Evolutionary conservation across 192 early-diverging fungal species (phyloP), one percentile per base, ranked within the genome.

Genomic region (Geosiphon pyriformis): DNA sequence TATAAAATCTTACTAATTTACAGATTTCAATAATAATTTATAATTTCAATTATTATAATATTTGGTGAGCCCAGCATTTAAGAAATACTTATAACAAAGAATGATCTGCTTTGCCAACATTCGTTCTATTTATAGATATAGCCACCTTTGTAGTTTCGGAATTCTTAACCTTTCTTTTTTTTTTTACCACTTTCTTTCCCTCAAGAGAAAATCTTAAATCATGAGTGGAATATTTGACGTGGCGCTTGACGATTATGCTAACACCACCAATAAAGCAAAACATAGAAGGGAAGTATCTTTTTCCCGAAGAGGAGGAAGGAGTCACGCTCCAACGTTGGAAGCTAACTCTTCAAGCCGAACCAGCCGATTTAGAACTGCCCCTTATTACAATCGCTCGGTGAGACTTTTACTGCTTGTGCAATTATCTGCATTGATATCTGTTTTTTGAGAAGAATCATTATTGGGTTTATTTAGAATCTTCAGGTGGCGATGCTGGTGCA

Each of bases 301-400:
- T 20, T 27, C 52, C 29, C 63, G 63, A 20, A 31, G 63, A 18
- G 35, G 30, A 23, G 63, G 49, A 20, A 49, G 63, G 25, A 46
- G 32, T 65, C 1, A 46, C 18, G 42, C 59, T 4, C 33, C 25
- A 34, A 47, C 22, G 10, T 2, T 12, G 27, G 30, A 46, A 22
- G 23, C 27, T 63, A 11, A 22, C 25, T 61, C 25, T 26, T 37
- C 8, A 22, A 51, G 25, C 12, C 46, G 63, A 20, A 61, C 27
- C 17, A 33, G 23, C 34, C 63, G 63, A 50, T 8, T 46, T 51
- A 48, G 61, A 54, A 54, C 46, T 34, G 52, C 63, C 15, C 63
- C 63, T 55, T n/a, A n/a, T n/a, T 65, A 65, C 52, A 48, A 33
- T 31, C 63, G 63, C 20, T 46, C 46, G 63, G 63, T 65, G 31